phyloP scores from a whole-genome alignment of 2,329 filamentous ascomycete species.

The Ceratocystis cacaofunesta region DNA sequence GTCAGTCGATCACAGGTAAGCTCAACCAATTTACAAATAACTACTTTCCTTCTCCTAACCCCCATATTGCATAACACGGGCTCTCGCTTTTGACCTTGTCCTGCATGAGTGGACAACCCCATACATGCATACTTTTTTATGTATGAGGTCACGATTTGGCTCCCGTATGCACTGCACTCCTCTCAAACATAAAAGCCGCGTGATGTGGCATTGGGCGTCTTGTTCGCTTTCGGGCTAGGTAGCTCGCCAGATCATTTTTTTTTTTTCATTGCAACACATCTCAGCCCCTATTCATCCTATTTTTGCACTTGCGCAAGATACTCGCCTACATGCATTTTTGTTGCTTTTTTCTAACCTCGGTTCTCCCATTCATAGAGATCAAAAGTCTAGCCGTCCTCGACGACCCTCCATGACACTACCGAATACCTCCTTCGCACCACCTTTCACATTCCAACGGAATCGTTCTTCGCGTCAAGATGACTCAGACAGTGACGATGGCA shows the following conservation, averaged over 20 bases:
- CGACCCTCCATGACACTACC: slow-evolving; percentile 35
- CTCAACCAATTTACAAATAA: not conserved
- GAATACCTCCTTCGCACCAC: slow-evolving; percentile 17
- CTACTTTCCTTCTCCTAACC: too few species aligned
- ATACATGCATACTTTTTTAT: not conserved
- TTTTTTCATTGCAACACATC: not conserved
- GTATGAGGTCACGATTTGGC: not conserved
- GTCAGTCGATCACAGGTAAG: not conserved
- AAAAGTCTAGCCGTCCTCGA: slow-evolving; percentile 48
- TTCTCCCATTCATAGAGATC: slow-evolving; percentile 31
- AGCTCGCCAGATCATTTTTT: not conserved
- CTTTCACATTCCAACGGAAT: slow-evolving; percentile 23
- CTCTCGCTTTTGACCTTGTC: not conserved
- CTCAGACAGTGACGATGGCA: slow-evolving; percentile 33
- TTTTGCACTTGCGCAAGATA: not conserved
- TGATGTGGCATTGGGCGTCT: not conserved
- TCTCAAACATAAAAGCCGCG: not conserved
- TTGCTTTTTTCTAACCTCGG: not conserved
- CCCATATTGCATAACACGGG: too few species aligned
- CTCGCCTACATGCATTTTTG: not conserved
- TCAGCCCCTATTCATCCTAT: slow-evolving; percentile 26
- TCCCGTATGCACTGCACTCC: not conserved
- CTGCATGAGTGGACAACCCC: not conserved
- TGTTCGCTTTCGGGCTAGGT: not conserved
- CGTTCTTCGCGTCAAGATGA: slow-evolving; percentile 9